Base-by-base conservation (phyloP, 805 yeast genomes). In the Ogataea pilisensis region DNA sequence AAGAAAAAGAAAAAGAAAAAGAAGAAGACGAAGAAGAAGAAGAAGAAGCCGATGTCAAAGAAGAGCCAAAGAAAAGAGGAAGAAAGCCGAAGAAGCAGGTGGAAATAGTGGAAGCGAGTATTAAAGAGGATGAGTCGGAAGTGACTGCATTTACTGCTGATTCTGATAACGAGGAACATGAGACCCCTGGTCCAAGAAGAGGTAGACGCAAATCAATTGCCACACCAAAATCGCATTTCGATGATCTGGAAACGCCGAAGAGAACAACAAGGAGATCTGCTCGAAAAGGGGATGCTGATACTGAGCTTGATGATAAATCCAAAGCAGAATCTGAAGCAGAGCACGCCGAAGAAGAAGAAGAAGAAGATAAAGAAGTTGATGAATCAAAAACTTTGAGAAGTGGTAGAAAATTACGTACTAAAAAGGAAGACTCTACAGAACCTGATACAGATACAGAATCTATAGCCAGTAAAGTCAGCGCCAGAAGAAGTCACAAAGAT, bases 401-500 rank as follows among this genome's bases (percentile, higher is more conserved):
- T 25, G 45, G 42, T 8, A 36, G 38, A 30, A 39, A 39, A 32
- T 30, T 40, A 3, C 18, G 24, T 25, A 5, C 17, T 9, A 31
- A 40, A 14, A 39, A 28, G 31, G 45, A 41, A 26, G 30, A 24
- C 2, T 26, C 34, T 5, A 17, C 37, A 12, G 44, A 36, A 13
- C 38, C 36, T 16, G 40, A 41, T 16, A 29, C 18, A 36, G 39
- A 33, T 28, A 31, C 21, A 11, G 40, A 36, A 12, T 37, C 39
- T 28, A 16, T 38, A 21, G 28, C 48, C 8, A 42, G 46, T 24
- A 45, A 43, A 9, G 38, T 41, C 11, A 42, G 41, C 22, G 18
- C 41, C 8, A 42, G 53, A 5, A 38, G 35, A 17, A 42, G 36
- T 26, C 21, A 35, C 8, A 45, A 44, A 37, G 45, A 41, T 26